Percentiles rank a stretch among this genome's conserved stretches.
Evolutionary conservation across 2,329 filamentous ascomycete species (phyloP).

Genomic region (Zalaria obscura): DNA sequence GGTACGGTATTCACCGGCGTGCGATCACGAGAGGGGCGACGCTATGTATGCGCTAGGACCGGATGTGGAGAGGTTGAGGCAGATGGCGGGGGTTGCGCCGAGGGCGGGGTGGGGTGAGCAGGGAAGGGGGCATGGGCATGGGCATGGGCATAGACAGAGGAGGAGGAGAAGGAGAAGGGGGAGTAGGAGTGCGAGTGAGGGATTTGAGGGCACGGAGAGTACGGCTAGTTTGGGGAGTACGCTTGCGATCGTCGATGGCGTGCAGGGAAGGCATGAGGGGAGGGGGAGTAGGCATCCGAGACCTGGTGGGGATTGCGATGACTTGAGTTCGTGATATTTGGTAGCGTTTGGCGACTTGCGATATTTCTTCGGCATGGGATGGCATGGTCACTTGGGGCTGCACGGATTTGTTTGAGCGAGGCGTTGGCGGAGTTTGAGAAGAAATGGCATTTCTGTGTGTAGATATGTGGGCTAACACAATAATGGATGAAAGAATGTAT

Average conservation of each 20-base stretch:
- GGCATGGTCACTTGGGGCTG: too few species aligned
- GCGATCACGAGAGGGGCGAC: conserved; percentile 35
- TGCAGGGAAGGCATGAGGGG: not conserved
- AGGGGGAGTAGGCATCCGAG: not conserved
- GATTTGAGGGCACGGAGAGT: conserved; percentile 1
- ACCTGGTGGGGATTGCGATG: not conserved
- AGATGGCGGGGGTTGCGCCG: conserved; percentile 12
- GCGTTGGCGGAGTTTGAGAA: too few species aligned
- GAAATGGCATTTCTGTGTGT: too few species aligned
- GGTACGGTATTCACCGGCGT: conserved; percentile 59
- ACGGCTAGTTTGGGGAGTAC: conserved; percentile 1
- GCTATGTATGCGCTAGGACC: conserved; percentile 20
- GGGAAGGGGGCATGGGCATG: too few species aligned
- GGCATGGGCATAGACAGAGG: not conserved
- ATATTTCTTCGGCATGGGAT: too few species aligned
- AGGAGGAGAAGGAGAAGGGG: not conserved
- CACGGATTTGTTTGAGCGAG: too few species aligned
- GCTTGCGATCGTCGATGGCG: conserved; percentile 2
- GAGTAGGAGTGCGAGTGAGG: not conserved
- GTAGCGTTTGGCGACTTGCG: not conserved
- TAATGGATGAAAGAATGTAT: too few species aligned
- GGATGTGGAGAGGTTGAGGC: conserved; percentile 17
- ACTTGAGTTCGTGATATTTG: not conserved
- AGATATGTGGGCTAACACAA: too few species aligned
- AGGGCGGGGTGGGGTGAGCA: too few species aligned